Conservation (phyloP, 2,329 filamentous ascomycete species). For the Cladorrhinum sp. region DNA sequence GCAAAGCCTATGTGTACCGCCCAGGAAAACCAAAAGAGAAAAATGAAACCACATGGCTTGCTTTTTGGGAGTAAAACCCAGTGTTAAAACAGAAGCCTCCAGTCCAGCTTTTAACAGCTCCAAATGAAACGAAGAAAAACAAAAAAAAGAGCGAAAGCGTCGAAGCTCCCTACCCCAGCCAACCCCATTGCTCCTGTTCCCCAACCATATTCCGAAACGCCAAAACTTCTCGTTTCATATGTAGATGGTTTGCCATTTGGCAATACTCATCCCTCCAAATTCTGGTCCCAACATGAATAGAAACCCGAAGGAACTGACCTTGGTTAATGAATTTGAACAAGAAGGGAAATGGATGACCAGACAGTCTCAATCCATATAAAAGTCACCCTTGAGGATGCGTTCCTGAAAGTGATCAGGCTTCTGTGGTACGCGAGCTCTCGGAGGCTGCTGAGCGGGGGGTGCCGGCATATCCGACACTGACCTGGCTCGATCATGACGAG, state of each 20-base stretch:
- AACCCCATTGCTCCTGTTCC: neutral
- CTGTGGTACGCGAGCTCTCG: slow-evolving; percentile 49
- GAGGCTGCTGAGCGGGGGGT: slow-evolving; percentile 52
- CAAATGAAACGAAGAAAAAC: neutral
- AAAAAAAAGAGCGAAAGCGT: neutral
- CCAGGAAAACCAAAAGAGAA: neutral
- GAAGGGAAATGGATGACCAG: neutral
- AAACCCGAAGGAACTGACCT: neutral
- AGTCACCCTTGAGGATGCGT: slow-evolving; percentile 94
- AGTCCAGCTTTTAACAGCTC: neutral
- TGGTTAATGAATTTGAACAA: neutral
- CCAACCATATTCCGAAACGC: neutral
- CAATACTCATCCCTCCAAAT: neutral
- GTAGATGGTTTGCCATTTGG: neutral
- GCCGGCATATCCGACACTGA: slow-evolving; percentile 64
- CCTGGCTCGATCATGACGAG: slow-evolving; percentile 63
- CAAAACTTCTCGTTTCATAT: neutral
- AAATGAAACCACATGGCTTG: neutral
- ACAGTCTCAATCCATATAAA: slow-evolving; percentile 78
- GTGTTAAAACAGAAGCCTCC: neutral
- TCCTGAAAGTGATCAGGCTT: slow-evolving; percentile 96
- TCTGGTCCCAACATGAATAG: neutral
- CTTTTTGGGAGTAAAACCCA: neutral
- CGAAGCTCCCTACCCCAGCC: neutral
- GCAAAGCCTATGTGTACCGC: neutral